Evolutionary conservation across 257 asterid species (phyloP), one percentile per base, ranked within the genome.

Genomic region (Handroanthus guayacan): DNA sequence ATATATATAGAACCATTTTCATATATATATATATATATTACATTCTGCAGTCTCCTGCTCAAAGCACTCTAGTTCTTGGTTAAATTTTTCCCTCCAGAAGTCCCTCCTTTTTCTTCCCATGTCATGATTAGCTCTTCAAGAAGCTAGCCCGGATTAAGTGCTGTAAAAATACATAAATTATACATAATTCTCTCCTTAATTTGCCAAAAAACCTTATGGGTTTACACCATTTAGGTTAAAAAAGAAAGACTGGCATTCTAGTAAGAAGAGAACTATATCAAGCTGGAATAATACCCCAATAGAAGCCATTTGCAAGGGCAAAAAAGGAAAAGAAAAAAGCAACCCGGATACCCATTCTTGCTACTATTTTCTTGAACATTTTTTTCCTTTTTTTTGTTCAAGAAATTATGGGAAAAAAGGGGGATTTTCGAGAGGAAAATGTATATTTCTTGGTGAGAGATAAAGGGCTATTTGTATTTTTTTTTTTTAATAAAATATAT

Each of bases 221-320:
- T 51, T 75, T 43, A 43, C 69, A 52, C 82, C 89, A 67, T 39
- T 77, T 77, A 69, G 85, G 83, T 71, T 65, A 70, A 80, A 79
- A 81, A 79, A 58, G 14, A 81, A 79, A 58, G 14, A 37, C 4
- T 72, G 75, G 86, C 78, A 66, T 75, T 43, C 41, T 47, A 34
- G 47, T 13, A 39, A 76, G 79, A 83, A 79, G 75, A 75, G 76
- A 75, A 56, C 11, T 9, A 60, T 20, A 37, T 61, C 48, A 38
- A 51, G 36, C 47, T 71, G 41, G 4, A 57, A 48, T 25, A 25
- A 25, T 47, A 47, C 68, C 48, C 16, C 52, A 43, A 65, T 41
- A 55, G 45, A 70, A 69, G 48, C 69, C 72, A 47, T 14, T 13
- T 18, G 44, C 41, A 6, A 52, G 2, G 51, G 12, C 3, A 2